These are phyloP conservation scores for Brasilioporus rufonigricans DNA, from an alignment of 768 basidiomycete species.

Conservation along the genomic window DNA sequence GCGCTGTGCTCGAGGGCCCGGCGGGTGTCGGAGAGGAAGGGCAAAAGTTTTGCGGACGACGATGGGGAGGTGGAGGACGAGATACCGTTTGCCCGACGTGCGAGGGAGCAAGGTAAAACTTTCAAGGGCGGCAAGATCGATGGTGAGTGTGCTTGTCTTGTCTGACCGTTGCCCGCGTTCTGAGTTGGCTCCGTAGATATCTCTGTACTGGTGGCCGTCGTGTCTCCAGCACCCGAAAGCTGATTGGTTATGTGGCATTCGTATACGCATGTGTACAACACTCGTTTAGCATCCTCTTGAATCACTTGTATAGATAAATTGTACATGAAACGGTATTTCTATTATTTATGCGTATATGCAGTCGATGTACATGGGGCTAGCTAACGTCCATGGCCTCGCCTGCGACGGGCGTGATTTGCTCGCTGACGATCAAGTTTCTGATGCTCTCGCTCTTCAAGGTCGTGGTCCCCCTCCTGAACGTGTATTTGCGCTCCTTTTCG, in stretches of 20 bases:
- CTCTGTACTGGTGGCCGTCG: conserved; percentile 63
- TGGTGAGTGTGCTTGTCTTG: conserved; percentile 47
- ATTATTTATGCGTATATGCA: conserved; percentile 13
- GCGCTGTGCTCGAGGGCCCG: conserved; percentile 79
- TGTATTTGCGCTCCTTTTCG: conserved; percentile 65
- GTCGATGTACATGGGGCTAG: conserved; percentile 33
- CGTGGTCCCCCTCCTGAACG: conserved; percentile 84
- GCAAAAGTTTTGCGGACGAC: conserved; percentile 22
- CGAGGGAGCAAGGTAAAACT: conserved; percentile 65
- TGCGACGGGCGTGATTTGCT: conserved; percentile 55
- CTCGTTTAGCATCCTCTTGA: conserved; percentile 18
- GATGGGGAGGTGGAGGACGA: conserved; percentile 42
- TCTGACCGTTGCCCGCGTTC: neutral
- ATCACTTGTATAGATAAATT: conserved; percentile 26
- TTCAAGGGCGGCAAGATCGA: conserved; percentile 86
- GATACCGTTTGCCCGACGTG: conserved; percentile 82
- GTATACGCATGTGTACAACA: conserved; percentile 28
- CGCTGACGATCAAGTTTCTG: conserved; percentile 66
- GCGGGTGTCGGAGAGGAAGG: conserved; percentile 56
- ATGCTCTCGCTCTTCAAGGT: conserved; percentile 84
- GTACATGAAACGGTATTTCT: conserved; percentile 12
- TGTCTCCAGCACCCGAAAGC: conserved; percentile 43
- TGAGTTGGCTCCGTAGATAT: conserved; percentile 44
- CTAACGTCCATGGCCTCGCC: conserved; percentile 83
- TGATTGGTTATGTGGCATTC: conserved; percentile 12